phyloP scores from a whole-genome alignment of 305 asterid species.

The Coffea humblotiana region DNA sequence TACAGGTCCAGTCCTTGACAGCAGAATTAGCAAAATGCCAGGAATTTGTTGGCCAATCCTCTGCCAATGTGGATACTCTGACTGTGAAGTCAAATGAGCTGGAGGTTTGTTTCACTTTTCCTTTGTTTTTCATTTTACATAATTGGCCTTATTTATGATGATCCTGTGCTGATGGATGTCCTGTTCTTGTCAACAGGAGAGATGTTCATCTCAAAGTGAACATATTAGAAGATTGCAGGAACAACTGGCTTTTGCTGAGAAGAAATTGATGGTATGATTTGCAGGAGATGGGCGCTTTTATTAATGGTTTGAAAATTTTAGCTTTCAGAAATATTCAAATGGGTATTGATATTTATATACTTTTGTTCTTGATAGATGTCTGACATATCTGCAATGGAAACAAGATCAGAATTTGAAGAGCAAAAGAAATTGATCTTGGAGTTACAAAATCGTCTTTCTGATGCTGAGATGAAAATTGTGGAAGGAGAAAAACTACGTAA shows the following conservation, averaged over 20 bases:
- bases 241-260: constrained; percentile 64
- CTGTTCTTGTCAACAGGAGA: constrained; percentile 46
- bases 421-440: constrained; percentile 50
- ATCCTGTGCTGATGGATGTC: constrained; percentile 2
- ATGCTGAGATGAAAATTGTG: constrained; percentile 66
- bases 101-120: constrained; percentile 48
- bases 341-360: constrained; percentile 9
- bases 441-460: constrained; percentile 61
- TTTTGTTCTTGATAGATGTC: constrained; percentile 47
- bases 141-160: constrained; percentile 2
- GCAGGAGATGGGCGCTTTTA: constrained; percentile 3
- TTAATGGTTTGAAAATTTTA: constrained; percentile 8
- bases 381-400: constrained; percentile 60
- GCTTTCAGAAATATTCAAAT: neutral
- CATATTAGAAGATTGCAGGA: constrained; percentile 66
- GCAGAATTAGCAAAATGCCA: constrained; percentile 55
- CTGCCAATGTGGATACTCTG: constrained; percentile 52
- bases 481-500: constrained; percentile 87
- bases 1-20: constrained; percentile 54
- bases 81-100: constrained; percentile 51
- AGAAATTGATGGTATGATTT: constrained; percentile 60
- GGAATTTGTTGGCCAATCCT: constrained; percentile 61
- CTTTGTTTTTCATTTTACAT: neutral
- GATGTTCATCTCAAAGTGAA: constrained; percentile 63
- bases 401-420: constrained; percentile 66